These are phyloP conservation scores for Cinnamomum chago DNA, from an alignment of 164 flowering plant genomes.

Conservation along the genomic window DNA sequence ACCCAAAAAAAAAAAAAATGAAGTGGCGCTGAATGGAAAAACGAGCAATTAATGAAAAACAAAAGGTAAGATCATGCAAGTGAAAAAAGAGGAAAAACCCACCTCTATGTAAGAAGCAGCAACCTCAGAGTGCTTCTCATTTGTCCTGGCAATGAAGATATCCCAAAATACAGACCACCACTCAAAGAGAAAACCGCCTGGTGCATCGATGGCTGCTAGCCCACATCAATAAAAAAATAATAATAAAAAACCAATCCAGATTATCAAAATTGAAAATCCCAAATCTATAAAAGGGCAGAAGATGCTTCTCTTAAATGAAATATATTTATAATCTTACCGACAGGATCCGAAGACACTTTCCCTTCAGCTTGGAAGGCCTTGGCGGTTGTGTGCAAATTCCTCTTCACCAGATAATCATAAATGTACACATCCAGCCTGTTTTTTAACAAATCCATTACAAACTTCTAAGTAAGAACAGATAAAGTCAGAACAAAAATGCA, in stretches of 20 bases:
- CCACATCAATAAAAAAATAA: neutral
- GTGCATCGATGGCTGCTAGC: conserved; percentile 74
- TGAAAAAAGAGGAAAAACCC: neutral
- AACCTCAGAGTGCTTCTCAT: conserved; percentile 63
- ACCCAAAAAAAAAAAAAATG: neutral
- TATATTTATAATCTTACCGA: conserved; percentile 40
- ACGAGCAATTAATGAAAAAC: neutral
- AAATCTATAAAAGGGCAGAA: neutral
- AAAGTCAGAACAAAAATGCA: neutral
- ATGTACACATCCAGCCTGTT: conserved; percentile 80
- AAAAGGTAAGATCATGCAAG: neutral
- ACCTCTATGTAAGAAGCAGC: conserved; percentile 78
- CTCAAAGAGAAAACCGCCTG: conserved; percentile 81
- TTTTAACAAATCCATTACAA: conserved; percentile 5
- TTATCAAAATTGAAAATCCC: neutral
- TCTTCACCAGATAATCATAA: conserved; percentile 69
- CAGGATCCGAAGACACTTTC: conserved; percentile 64
- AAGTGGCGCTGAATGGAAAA: neutral
- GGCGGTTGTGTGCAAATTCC: conserved; percentile 60
- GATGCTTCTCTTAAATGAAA: neutral
- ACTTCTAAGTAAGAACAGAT: neutral
- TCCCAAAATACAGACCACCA: conserved; percentile 98
- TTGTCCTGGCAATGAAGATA: conserved; percentile 70
- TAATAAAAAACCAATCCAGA: neutral
- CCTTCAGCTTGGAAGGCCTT: conserved; percentile 73